Evolutionary conservation across 768 basidiomycete species (phyloP), one percentile per base, ranked within the genome.

Genomic region (Ramaria rubella): DNA sequence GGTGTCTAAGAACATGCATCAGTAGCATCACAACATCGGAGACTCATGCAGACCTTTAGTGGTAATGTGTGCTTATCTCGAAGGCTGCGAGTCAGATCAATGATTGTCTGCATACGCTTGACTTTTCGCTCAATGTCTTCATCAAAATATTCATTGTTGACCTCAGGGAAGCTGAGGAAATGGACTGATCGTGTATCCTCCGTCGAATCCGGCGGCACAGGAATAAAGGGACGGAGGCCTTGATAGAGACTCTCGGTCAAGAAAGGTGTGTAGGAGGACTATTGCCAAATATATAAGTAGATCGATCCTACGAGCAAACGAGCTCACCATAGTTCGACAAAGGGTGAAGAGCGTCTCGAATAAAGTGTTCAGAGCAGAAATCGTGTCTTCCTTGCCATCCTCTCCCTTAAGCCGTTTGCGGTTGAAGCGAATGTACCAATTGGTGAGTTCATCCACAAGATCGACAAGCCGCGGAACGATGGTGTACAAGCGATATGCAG

Each of bases 401-500:
- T 95, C 90, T 44, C 96, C 96, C 78, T 99, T 99, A 59, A 99
- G 75, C 15, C 96, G 82, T 62, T 86, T 87, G 43, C 96, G 85
- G 72, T 99, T 99, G 76, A 98, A 98, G 48, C 96, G 92, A 67
- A 99, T 98, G 72, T 99, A 99, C 94, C 94, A 97, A 68, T 99
- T 99, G 21, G 96, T 99, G 58, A 98, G 78, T 70, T 98, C 96
- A 62, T 95, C 92, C 29, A 99, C 81, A 57, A 99, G 84, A 61
- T 90, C 87, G 58, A 98, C 76, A 40, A 97, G 76, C 31, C 92
- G 83, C n/a, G 94, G 94, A 60, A 97, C 92, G 75, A 99, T 89
- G 61, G 93, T 98, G 73, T 98, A 98, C 14, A 99, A 81, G 61
- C 94, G 82, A 72, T 99, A 99, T 17, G 94, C 92, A 12, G 88